Evolutionary conservation across 129 eudicot species (phyloP).

Genomic region (Deinandra increscens): DNA sequence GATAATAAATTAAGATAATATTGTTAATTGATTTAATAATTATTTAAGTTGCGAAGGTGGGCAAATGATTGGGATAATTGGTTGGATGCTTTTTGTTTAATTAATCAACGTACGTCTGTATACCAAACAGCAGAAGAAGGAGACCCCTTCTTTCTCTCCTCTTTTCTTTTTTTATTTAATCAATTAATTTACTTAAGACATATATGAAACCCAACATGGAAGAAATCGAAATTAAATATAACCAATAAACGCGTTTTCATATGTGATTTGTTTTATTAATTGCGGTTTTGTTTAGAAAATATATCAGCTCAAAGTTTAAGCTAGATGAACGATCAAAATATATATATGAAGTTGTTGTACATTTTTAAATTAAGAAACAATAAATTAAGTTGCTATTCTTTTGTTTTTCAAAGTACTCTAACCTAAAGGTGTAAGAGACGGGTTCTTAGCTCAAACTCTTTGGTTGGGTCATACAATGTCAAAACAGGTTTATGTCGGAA

Average conservation of each 20-base stretch:
- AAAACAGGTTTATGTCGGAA: no score
- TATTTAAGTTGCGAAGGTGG: constrained; percentile 26
- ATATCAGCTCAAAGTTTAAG: neutral
- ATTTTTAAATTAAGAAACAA: no score
- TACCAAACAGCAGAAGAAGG: constrained; percentile 41
- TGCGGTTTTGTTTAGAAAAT: neutral
- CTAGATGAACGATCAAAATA: neutral
- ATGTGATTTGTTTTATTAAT: neutral
- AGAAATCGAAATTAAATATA: constrained; percentile 12
- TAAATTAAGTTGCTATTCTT: no score
- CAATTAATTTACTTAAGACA: constrained; percentile 3
- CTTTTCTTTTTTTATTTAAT: neutral
- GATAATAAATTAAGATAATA: constrained; percentile 10
- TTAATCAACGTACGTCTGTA: constrained; percentile 29
- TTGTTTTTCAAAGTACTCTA: no score
- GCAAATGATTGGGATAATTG: constrained; percentile 37
- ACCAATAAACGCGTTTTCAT: constrained; percentile 30
- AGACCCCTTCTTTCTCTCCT: constrained; percentile 31
- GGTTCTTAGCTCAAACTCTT: no score
- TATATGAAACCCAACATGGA: constrained; percentile 15
- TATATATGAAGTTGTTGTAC: no score
- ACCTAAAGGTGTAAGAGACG: no score
- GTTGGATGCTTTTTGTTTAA: constrained; percentile 40
- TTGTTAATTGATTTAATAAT: neutral
- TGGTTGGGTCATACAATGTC: no score